phyloP scores from a whole-genome alignment of 2,329 filamentous ascomycete genomes.

The Emericellopsis cladophorae region DNA sequence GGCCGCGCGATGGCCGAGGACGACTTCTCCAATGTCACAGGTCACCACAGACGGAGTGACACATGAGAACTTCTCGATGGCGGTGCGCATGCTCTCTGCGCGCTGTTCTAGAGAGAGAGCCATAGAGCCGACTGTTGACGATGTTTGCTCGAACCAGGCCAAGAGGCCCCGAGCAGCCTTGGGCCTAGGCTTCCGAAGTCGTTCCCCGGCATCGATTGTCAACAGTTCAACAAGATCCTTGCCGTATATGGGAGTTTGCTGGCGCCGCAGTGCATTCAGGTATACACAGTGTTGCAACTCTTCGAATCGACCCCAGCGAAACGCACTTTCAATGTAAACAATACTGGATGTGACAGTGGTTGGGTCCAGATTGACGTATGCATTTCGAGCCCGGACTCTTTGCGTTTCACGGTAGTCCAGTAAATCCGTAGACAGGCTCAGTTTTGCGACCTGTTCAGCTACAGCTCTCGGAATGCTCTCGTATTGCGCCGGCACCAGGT shows the following conservation, averaged over 20 bases:
- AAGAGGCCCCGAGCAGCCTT: constrained; percentile 49
- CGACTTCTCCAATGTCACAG: constrained; percentile 56
- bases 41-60: constrained; percentile 83
- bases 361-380: constrained; percentile 44
- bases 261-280: constrained; percentile 67
- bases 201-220: constrained; percentile 47
- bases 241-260: constrained; percentile 72
- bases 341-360: constrained; percentile 58
- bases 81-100: constrained; percentile 57
- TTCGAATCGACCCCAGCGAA: constrained; percentile 57
- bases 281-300: constrained; percentile 73
- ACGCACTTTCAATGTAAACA: constrained; percentile 58
- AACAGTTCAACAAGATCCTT: constrained; percentile 65
- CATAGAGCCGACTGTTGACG: constrained; percentile 49
- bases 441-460: constrained; percentile 44
- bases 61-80: constrained; percentile 80
- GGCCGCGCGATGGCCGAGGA: constrained; percentile 49
- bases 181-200: constrained; percentile 47
- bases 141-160: constrained; percentile 65
- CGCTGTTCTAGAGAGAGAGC: constrained; percentile 66
- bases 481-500: constrained; percentile 60
- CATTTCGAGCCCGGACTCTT: constrained; percentile 44
- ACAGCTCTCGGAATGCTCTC: constrained; percentile 48
- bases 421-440: constrained; percentile 58
- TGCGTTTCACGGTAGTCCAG: constrained; percentile 63